Percentiles rank a stretch among this genome's conserved stretches.
phyloP scores from a whole-genome alignment of 1,139 yeast genomes.

The Geotrichum europaeum region DNA sequence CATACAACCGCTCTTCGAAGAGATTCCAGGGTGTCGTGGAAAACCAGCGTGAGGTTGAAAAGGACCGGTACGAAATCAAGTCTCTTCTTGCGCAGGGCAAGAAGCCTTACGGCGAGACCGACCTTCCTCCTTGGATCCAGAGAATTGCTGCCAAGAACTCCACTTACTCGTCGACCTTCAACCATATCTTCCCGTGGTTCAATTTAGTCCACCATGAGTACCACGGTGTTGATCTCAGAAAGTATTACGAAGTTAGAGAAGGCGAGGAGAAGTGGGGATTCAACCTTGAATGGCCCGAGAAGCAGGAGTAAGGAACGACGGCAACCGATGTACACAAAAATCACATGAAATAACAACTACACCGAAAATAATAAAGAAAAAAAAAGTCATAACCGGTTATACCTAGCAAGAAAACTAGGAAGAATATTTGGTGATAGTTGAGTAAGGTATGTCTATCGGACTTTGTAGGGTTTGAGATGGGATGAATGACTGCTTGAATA shows the following conservation, averaged over 20 bases:
- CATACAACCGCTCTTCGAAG: slow-evolving; percentile 56
- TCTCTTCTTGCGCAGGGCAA: slow-evolving; percentile 58
- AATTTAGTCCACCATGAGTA: slow-evolving; percentile 75
- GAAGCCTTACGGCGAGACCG: slow-evolving; percentile 55
- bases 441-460: not conserved
- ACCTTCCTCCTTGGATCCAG: slow-evolving; percentile 63
- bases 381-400: not conserved
- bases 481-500: not conserved
- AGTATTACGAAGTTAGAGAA: slow-evolving; percentile 60
- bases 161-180: slow-evolving; percentile 57
- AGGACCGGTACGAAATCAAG: slow-evolving; percentile 72
- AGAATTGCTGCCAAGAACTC: slow-evolving; percentile 77
- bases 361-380: not conserved
- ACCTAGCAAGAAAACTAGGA: not conserved
- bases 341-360: not conserved
- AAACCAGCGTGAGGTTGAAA: slow-evolving; percentile 62
- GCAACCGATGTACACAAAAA: not conserved
- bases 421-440: not conserved
- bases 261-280: slow-evolving; percentile 41
- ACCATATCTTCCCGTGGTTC: slow-evolving; percentile 75
- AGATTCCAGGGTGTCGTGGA: slow-evolving; percentile 79
- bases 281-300: slow-evolving; percentile 28
- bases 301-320: slow-evolving; percentile 4
- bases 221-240: slow-evolving; percentile 70
- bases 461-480: not conserved